These are phyloP conservation scores for Trichoderma guizhouense DNA, from an alignment of 2,329 filamentous ascomycete genomes.

Conservation along the genomic window DNA sequence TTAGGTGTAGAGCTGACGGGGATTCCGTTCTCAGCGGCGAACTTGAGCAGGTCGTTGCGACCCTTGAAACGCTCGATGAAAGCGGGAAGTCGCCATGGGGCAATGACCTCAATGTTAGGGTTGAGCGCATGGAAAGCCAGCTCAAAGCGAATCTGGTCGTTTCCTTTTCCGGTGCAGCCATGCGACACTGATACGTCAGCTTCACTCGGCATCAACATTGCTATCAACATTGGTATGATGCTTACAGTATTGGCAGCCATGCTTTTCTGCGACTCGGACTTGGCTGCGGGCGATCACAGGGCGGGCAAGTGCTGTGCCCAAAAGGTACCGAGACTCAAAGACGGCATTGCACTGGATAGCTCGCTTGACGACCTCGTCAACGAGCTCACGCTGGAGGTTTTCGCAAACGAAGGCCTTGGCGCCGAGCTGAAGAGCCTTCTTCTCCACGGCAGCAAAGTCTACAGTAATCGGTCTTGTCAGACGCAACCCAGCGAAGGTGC, in stretches of 20 bases:
- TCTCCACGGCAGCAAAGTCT: conserved; percentile 65
- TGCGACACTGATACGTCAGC: neutral
- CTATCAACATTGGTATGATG: conserved; percentile 21
- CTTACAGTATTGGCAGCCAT: conserved; percentile 34
- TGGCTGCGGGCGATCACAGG: conserved; percentile 52
- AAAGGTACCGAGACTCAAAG: conserved; percentile 53
- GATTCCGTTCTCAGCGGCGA: conserved; percentile 62
- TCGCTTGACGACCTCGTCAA: conserved; percentile 72
- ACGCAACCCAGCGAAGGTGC: no score
- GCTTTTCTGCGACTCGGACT: conserved; percentile 34
- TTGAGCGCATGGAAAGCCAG: conserved; percentile 40
- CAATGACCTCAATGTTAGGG: conserved; percentile 65
- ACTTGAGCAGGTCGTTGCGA: conserved; percentile 69
- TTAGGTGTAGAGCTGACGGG: conserved; percentile 46
- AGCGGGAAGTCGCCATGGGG: conserved; percentile 67
- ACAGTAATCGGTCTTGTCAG: no score
- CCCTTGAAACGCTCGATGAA: conserved; percentile 52
- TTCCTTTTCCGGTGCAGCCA: conserved; percentile 2
- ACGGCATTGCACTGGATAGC: conserved; percentile 53
- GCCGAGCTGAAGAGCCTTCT: conserved; percentile 52
- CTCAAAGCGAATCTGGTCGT: neutral
- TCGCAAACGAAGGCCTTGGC: conserved; percentile 46
- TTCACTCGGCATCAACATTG: conserved; percentile 16
- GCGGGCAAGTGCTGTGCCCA: conserved; percentile 57
- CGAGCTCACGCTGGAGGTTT: conserved; percentile 62